Evolutionary conservation across 2,329 filamentous ascomycete genomes (phyloP).

Genomic region (Fusarium veterinarium): DNA sequence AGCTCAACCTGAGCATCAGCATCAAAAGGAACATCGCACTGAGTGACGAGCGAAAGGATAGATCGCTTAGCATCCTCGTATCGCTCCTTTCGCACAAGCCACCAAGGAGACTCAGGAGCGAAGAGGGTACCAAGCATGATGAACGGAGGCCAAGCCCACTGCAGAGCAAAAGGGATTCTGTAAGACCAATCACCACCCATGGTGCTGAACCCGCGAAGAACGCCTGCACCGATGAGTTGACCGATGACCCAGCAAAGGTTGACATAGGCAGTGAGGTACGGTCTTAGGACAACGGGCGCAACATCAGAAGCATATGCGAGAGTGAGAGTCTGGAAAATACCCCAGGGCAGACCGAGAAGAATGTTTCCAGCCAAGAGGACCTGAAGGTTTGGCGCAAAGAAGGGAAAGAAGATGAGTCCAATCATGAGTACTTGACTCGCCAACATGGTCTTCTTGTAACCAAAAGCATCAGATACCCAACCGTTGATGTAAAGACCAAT

Average conservation of each 20-base stretch:
- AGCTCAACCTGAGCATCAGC: constrained; percentile 62
- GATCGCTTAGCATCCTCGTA: constrained; percentile 52
- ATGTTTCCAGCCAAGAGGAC: constrained; percentile 58
- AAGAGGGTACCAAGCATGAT: constrained; percentile 58
- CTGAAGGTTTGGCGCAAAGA: constrained; percentile 56
- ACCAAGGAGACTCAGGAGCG: constrained; percentile 64
- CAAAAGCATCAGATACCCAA: constrained; percentile 18
- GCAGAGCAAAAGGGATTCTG: constrained; percentile 60
- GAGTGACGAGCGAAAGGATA: constrained; percentile 34
- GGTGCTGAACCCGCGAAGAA: constrained; percentile 54
- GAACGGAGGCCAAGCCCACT: constrained; percentile 60
- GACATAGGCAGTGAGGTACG: constrained; percentile 60
- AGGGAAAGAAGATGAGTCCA: constrained; percentile 60
- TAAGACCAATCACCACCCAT: constrained; percentile 58
- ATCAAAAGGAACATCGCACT: constrained; percentile 12
- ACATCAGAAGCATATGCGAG: constrained; percentile 62
- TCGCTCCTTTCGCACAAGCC: constrained; percentile 56
- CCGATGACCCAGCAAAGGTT: constrained; percentile 64
- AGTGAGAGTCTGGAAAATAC: constrained; percentile 59
- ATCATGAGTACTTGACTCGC: constrained; percentile 51
- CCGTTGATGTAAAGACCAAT: constrained; percentile 23
- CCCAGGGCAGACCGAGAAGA: constrained; percentile 60
- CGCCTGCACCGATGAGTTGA: constrained; percentile 56
- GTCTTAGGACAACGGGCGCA: constrained; percentile 56
- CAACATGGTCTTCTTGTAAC: constrained; percentile 48